Base-by-base conservation (phyloP, 1,284 basidiomycete genomes). In the Puccinia triticina region DNA sequence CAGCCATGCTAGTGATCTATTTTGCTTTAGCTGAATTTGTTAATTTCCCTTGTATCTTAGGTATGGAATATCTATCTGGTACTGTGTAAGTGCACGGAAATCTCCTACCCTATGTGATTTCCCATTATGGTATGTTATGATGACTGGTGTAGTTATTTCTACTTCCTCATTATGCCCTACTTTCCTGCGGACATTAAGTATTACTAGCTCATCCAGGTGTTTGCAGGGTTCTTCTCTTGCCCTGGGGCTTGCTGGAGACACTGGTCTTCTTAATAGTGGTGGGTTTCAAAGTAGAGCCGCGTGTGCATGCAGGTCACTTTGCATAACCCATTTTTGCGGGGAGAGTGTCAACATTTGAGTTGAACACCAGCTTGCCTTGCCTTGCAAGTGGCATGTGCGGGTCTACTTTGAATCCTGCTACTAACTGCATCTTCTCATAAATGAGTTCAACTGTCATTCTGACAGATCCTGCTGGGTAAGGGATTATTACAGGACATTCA, bases 161-260 rank as follows among this genome's bases (percentile, higher is more conserved):
- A 76, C 74, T 21, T 23, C n/a, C 48, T 77, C 59, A 61, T 66
- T 61, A 14, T 37, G 26, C 1, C 53, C 57, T 4, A 77, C 40
- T 66, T 66, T 77, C n/a, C 75, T 37, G 4, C 66, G 34, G 37
- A 61, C 34, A 64, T 29, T 21, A 11, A 77, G 18, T 29, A 29
- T 61, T 1, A 66, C 16, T 2, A 77, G 29, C 23, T 64, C 37
- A 40, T 66, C 37, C 10, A 66, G 34, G 46, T 77, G 75, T 21
- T 64, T 59, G 7, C 66, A 57, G 2, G 66, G 14, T 1, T 29
- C 75, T 46, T 29, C 46, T 61, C 75, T 40, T 46, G 23, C 34
- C 40, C 75, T 77, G 0, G 75, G 75, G 29, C 75, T 77, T 5
- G 75, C 75, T 3, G 75, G 75, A 46, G 66, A 77, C 29, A 59